phyloP scores from a whole-genome alignment of 1,284 basidiomycete species.

The Austroboletus niveus region DNA sequence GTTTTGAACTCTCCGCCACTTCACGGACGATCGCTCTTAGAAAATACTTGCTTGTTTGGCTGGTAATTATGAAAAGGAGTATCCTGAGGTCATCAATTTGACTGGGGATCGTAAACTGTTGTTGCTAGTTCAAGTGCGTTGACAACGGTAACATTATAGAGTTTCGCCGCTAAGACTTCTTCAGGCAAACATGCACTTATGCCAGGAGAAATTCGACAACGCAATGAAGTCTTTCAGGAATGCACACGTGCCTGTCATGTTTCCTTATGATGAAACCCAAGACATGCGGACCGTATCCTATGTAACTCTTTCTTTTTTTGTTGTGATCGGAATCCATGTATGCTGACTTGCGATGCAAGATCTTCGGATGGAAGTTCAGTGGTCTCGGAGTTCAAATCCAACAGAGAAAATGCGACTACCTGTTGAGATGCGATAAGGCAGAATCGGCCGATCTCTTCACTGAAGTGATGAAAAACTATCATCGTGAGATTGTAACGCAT shows the following conservation, averaged over 20 bases:
- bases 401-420: constrained; percentile 1
- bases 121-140: constrained; percentile 2
- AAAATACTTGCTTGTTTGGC: neutral
- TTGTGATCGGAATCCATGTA: neutral
- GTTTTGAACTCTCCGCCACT: neutral
- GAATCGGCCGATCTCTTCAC: neutral
- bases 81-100: neutral
- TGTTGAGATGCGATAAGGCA: neutral
- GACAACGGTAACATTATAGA: neutral
- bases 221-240: neutral
- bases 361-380: constrained; percentile 10
- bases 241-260: neutral
- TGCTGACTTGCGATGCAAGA: neutral
- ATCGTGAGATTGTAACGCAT: neutral
- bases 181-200: constrained; percentile 4
- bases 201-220: neutral
- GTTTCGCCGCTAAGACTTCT: neutral
- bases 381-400: constrained; percentile 4
- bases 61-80: neutral
- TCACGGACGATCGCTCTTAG: neutral
- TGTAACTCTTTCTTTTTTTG: neutral
- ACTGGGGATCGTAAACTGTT: neutral
- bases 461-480: neutral
- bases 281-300: constrained; percentile 3
- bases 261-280: constrained; percentile 1